Evolutionary conservation across 805 yeast genomes (phyloP), one percentile per base, ranked within the genome.

Genomic region (Ogataea nitratoaversa): DNA sequence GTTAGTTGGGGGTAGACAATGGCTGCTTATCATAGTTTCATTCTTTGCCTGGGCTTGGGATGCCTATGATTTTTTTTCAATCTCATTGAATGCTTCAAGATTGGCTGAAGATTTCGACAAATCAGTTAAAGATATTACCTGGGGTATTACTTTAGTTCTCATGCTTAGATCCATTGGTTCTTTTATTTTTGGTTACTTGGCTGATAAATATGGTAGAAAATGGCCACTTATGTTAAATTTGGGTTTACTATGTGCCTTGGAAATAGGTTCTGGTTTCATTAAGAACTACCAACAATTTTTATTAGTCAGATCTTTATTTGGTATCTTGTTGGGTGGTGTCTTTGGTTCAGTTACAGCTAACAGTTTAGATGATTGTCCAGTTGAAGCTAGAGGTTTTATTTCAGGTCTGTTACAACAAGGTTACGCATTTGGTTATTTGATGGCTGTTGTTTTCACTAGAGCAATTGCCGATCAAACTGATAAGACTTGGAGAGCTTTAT

Each of bases 401-500:
- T 73, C 81, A 27, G 87, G 86, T 35, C 59, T 84, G 31, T 76
- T 87, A 56, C 95, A 86, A 62, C 84, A 85, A 58, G 95, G 95
- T 45, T 87, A 82, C 50, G 82, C 84, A 1, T 71, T 82, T 35
- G 89, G 89, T 19, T 81, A 79, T 50, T 62, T 82, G 19, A 55
- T 81, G 43, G 86, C 79, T 5, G 84, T 79, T 36, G 67, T 80
- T 19, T 82, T 80, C 64, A 74, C 75, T 45, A 68, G 87, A 57
- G 83, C 82, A 25, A 73, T 82, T 44, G 76, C 74, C 8, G 75
- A 72, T 53, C 73, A 69, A 43, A 65, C 79, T 4, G 50, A 64
- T 1, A 68, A 76, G 42, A 65, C 68, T 0, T 82, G 88, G 88
- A 73, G 84, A 61, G 70, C 82, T 2, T 57, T 82, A 42, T 79